phyloP scores from a whole-genome alignment of 2,329 filamentous ascomycete genomes.

The Talaromyces sp. region DNA sequence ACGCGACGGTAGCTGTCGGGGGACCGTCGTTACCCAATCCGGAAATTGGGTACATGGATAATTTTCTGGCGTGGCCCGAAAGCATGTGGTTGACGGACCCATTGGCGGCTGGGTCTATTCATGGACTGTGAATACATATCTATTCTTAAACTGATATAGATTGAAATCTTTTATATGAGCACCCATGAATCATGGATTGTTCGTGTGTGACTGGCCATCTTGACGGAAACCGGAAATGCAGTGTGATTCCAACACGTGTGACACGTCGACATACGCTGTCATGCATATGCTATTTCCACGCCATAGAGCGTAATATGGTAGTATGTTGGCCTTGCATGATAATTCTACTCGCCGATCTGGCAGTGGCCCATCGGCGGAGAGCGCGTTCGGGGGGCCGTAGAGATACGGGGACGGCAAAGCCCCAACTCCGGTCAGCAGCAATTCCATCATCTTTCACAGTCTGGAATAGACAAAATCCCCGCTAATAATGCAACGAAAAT shows the following conservation, averaged over 20 bases:
- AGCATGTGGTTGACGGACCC: not conserved
- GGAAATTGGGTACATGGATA: constrained; percentile 4
- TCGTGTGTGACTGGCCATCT: no score
- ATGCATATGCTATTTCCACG: no score
- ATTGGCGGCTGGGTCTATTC: not conserved
- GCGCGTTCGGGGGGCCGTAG: not conserved
- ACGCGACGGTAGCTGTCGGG: not conserved
- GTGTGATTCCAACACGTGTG: no score
- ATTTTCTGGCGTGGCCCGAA: constrained; percentile 4
- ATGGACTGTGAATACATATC: not conserved
- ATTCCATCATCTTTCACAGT: not conserved
- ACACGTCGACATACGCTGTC: no score
- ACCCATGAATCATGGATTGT: no score
- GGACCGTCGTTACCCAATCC: not conserved
- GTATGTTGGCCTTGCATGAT: no score
- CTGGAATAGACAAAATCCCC: not conserved
- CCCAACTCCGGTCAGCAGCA: not conserved
- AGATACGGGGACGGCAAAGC: not conserved
- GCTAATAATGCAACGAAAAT: not conserved
- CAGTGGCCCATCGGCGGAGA: not conserved
- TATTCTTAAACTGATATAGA: not conserved
- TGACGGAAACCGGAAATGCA: no score
- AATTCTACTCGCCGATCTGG: no score
- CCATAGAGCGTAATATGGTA: no score
- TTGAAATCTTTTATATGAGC: not conserved